phyloP scores from a whole-genome alignment of 345 rosid genomes.

The Brassica juncea region DNA sequence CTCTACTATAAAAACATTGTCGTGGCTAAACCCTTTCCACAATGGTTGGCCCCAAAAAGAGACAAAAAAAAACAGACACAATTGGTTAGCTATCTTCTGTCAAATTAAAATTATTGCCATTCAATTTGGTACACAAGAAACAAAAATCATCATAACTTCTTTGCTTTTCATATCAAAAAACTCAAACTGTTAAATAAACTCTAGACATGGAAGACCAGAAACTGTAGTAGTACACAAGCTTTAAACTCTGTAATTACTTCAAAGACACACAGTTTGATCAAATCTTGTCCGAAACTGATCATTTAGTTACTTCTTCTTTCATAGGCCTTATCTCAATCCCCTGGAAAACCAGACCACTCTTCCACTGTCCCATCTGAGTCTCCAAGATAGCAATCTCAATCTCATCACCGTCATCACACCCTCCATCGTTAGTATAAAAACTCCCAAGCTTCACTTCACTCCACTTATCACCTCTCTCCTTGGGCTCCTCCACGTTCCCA shows the following conservation, averaged over 20 bases:
- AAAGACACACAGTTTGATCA: background rate
- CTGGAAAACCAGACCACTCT: conserved; percentile 57
- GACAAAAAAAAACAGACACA: background rate
- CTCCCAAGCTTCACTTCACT: conserved; percentile 63
- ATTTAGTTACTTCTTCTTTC: conserved; percentile 15
- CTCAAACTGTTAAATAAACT: background rate
- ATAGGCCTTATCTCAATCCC: conserved; percentile 67
- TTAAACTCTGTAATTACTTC: background rate
- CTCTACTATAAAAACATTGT: background rate
- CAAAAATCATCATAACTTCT: background rate
- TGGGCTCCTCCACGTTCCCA: conserved; percentile 34
- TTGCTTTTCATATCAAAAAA: background rate
- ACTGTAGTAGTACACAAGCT: conserved; percentile 1
- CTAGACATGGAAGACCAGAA: background rate
- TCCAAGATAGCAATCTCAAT: conserved; percentile 51
- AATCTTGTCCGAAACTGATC: background rate
- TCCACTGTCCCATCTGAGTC: conserved; percentile 48
- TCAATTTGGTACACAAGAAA: background rate
- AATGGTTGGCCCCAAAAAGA: background rate
- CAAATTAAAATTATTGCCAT: background rate
- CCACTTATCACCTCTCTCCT: conserved; percentile 69
- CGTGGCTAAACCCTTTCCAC: background rate
- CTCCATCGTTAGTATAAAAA: conserved; percentile 18
- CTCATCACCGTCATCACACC: conserved; percentile 41
- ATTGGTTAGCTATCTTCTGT: conserved; percentile 1